Percentiles rank a stretch among this genome's conserved stretches.
phyloP scores from a whole-genome alignment of 108 stramenopile genomes.

The Conticribra weissflogii region DNA sequence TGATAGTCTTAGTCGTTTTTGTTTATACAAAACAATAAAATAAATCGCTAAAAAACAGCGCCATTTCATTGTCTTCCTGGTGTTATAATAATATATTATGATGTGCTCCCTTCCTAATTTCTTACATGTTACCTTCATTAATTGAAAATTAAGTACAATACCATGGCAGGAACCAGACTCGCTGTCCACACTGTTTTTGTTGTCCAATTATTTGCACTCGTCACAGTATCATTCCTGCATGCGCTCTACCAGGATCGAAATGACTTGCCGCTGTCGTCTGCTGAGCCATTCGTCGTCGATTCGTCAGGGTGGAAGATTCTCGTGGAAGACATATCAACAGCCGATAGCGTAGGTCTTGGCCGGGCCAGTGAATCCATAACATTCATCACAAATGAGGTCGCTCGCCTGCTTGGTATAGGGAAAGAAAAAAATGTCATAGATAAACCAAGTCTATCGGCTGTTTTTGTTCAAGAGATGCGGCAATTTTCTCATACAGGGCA shows the following conservation, averaged over 20 bases:
- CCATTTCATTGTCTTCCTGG: too few relatives aligned
- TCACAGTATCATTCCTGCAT: constrained; percentile 30
- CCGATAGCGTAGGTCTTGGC: background rate
- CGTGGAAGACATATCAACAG: constrained; percentile 29
- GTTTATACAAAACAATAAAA: too few relatives aligned
- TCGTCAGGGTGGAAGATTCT: constrained; percentile 42
- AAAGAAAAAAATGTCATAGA: constrained; percentile 1
- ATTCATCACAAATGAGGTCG: too few relatives aligned
- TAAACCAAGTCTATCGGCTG: background rate
- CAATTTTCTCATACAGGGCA: constrained; percentile 1
- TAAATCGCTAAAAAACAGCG: too few relatives aligned
- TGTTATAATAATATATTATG: too few relatives aligned
- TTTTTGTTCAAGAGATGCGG: constrained; percentile 42
- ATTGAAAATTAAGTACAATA: too few relatives aligned
- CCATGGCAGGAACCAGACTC: constrained; percentile 52
- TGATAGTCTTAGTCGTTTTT: too few relatives aligned
- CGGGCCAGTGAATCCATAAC: background rate
- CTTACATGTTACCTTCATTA: too few relatives aligned
- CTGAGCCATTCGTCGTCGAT: constrained; percentile 46
- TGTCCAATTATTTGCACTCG: constrained; percentile 26
- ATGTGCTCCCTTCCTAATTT: too few relatives aligned
- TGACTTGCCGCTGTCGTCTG: constrained; percentile 9
- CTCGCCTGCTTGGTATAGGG: background rate
- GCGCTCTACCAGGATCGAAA: constrained; percentile 12
- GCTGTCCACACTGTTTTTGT: constrained; percentile 44